Conservation (phyloP, 768 basidiomycete genomes). For the Termitomyces sp. region DNA sequence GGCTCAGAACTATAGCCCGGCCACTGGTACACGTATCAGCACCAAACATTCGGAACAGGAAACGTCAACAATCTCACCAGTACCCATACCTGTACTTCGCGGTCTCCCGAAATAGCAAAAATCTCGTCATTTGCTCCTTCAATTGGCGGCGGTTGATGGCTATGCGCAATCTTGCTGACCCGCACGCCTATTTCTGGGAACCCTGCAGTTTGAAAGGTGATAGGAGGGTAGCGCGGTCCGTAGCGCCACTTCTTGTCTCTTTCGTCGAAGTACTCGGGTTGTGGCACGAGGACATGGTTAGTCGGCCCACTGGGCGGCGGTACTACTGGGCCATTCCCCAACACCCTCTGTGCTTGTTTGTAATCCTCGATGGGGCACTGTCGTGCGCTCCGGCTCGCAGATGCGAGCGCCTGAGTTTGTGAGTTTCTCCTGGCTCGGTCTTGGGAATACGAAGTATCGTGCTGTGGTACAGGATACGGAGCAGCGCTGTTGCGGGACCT, state of each 20-base stretch:
- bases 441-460: constrained; percentile 12
- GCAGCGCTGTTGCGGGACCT: constrained; percentile 1
- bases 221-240: constrained; percentile 17
- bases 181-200: constrained; percentile 26
- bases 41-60: background rate
- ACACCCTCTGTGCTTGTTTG: background rate
- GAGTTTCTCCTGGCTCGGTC: constrained; percentile 4
- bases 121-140: constrained; percentile 19
- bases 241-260: constrained; percentile 6
- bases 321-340: background rate
- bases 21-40: constrained; percentile 30
- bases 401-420: constrained; percentile 4
- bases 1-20: constrained; percentile 41
- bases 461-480: constrained; percentile 5
- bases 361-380: constrained; percentile 3
- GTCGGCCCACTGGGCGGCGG: constrained; percentile 15
- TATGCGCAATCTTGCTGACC: constrained; percentile 23
- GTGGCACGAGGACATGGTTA: constrained; percentile 25
- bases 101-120: constrained; percentile 15
- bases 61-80: constrained; percentile 21
- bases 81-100: constrained; percentile 31
- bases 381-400: constrained; percentile 3
- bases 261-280: constrained; percentile 18
- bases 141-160: constrained; percentile 11
- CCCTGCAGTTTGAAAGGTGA: constrained; percentile 26